phyloP scores from a whole-genome alignment of 2,329 filamentous ascomycete species.

The Biscogniauxia marginata region DNA sequence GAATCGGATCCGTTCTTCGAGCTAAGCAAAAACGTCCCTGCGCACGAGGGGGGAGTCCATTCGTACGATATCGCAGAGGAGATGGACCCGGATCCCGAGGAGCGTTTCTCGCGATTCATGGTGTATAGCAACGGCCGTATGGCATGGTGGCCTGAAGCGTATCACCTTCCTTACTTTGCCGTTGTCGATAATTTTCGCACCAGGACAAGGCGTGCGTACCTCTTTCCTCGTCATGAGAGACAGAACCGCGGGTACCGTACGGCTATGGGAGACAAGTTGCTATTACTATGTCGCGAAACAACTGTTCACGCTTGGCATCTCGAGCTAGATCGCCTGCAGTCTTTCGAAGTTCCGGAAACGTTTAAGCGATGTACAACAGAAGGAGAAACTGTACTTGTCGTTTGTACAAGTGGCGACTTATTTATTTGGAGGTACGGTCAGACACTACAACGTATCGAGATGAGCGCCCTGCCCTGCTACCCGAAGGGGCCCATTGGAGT shows the following conservation, averaged over 20 bases:
- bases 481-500: conserved; percentile 19
- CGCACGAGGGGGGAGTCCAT: conserved; percentile 29
- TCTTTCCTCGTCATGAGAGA: conserved; percentile 24
- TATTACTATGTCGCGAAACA: conserved; percentile 28
- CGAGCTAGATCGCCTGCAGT: conserved; percentile 22
- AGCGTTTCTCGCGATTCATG: conserved; percentile 27
- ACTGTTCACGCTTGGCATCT: conserved; percentile 33
- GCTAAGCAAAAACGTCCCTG: conserved; percentile 24
- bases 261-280: conserved; percentile 29
- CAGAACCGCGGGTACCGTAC: conserved; percentile 28
- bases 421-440: conserved; percentile 28
- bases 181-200: conserved; percentile 32
- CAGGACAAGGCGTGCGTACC: conserved; percentile 26
- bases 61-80: conserved; percentile 23
- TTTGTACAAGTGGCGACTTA: conserved; percentile 25
- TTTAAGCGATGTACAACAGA: conserved; percentile 29
- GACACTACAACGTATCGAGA: conserved; percentile 18
- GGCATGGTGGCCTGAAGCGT: conserved; percentile 34
- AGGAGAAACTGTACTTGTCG: conserved; percentile 26
- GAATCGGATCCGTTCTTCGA: conserved; percentile 27
- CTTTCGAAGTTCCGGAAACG: conserved; percentile 22
- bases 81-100: conserved; percentile 16
- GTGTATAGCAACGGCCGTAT: conserved; percentile 30
- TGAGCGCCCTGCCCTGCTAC: conserved; percentile 17
- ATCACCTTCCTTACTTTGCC: conserved; percentile 29